Evolutionary conservation across 176 grass and related monocot genomes (phyloP).

Genomic region (Tillandsia leiboldiana): DNA sequence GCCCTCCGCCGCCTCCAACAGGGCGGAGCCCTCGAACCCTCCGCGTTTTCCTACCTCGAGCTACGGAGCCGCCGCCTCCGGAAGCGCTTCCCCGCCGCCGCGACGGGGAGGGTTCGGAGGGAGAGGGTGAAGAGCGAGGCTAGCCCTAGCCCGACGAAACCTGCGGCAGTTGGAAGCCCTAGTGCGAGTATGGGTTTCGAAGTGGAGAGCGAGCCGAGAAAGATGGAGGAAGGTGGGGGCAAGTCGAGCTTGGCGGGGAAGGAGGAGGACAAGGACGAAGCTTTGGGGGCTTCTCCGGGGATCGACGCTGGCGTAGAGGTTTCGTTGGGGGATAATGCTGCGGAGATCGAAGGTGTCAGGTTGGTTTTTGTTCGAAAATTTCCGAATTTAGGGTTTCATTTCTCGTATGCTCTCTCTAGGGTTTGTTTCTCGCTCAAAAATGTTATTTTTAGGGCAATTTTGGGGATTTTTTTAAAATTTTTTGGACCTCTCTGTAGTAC

Average conservation of each 20-base stretch:
- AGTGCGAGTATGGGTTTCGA: neutral
- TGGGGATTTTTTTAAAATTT: neutral
- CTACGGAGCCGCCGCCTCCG: conserved; percentile 35
- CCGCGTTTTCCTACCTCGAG: conserved; percentile 27
- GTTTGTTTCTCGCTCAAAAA: neutral
- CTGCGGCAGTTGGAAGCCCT: neutral
- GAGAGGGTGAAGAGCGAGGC: neutral
- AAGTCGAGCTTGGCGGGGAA: conserved; percentile 7
- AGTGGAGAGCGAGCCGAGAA: neutral
- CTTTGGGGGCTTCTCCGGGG: neutral
- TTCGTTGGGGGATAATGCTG: conserved; percentile 5
- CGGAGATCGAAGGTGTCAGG: conserved; percentile 9
- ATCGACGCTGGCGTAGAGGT: neutral
- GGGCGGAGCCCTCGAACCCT: neutral
- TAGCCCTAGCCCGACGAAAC: neutral
- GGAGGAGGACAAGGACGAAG: no score
- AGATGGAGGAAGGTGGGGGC: neutral
- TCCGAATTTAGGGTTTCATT: neutral
- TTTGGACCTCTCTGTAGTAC: neutral
- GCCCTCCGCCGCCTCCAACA: conserved; percentile 14
- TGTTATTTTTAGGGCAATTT: neutral
- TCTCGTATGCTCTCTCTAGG: neutral
- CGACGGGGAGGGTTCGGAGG: neutral
- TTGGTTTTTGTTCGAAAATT: neutral
- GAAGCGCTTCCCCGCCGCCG: conserved; percentile 5